Percentiles rank a stretch among this genome's conserved stretches.
Evolutionary conservation across 495 filamentous ascomycete genomes (phyloP).

Genomic region (Penicillium nucicola): DNA sequence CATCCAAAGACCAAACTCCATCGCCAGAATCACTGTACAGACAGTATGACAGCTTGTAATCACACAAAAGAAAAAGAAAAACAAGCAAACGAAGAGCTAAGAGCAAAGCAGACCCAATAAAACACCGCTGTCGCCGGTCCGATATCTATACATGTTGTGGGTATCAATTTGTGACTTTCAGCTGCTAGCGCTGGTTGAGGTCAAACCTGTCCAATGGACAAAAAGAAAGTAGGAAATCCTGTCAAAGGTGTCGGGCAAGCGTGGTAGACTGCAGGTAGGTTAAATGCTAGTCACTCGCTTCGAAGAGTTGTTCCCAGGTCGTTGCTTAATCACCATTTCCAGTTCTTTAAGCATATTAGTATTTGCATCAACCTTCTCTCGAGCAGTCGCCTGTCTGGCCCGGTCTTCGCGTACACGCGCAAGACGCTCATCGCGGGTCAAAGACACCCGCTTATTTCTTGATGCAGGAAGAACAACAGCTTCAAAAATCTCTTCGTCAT

Average conservation of each 20-base stretch:
- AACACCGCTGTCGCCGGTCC: slow-evolving; percentile 37
- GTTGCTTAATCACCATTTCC: slow-evolving; percentile 80
- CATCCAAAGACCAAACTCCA: background rate
- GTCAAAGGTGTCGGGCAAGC: background rate
- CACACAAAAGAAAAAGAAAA: slow-evolving; percentile 9
- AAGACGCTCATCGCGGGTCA: slow-evolving; percentile 87
- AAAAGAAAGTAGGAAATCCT: slow-evolving; percentile 1
- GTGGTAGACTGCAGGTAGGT: background rate
- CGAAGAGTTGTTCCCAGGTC: slow-evolving; percentile 51
- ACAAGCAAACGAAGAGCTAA: slow-evolving; percentile 5
- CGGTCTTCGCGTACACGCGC: slow-evolving; percentile 86
- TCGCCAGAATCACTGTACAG: background rate
- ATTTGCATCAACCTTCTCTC: slow-evolving; percentile 73
- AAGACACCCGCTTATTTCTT: slow-evolving; percentile 58
- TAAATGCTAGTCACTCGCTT: slow-evolving; percentile 50
- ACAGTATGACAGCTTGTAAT: slow-evolving; percentile 6
- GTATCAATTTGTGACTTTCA: slow-evolving; percentile 35
- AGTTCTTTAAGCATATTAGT: slow-evolving; percentile 89
- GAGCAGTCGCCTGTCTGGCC: slow-evolving; percentile 59
- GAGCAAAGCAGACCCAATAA: slow-evolving; percentile 8
- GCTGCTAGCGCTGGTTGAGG: slow-evolving; percentile 8
- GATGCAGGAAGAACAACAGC: slow-evolving; percentile 69
- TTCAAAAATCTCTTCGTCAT: slow-evolving; percentile 81
- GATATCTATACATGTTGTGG: slow-evolving; percentile 38
- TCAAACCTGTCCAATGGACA: slow-evolving; percentile 1